Evolutionary conservation across 169 alveolate genomes (phyloP).

Genomic region (Cryptosporidium felis): DNA sequence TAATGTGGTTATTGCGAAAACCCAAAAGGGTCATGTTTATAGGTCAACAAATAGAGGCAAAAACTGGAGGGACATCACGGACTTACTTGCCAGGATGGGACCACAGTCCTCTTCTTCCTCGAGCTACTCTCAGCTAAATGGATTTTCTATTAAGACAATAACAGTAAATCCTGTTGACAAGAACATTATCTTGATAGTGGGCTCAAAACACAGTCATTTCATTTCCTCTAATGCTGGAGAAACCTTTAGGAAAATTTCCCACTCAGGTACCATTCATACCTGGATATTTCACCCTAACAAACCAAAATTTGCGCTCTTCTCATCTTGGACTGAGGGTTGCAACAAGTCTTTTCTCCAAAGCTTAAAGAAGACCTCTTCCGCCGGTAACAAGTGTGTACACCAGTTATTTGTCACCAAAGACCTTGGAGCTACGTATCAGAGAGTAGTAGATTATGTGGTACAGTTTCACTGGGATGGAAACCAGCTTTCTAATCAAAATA

Average conservation of each 20-base stretch:
- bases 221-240: constrained; percentile 78
- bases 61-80: constrained; percentile 85
- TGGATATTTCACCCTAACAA: constrained; percentile 84
- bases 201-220: constrained; percentile 79
- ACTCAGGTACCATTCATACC: constrained; percentile 80
- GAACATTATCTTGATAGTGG: constrained; percentile 81
- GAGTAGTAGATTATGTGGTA: constrained; percentile 83
- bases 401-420: constrained; percentile 85
- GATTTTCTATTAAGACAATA: constrained; percentile 54
- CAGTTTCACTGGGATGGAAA: constrained; percentile 93
- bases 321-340: constrained; percentile 88
- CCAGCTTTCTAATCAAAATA: constrained; percentile 72
- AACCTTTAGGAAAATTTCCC: constrained; percentile 79
- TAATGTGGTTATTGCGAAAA: constrained; percentile 81
- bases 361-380: constrained; percentile 16
- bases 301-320: constrained; percentile 84
- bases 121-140: background rate
- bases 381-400: constrained; percentile 87
- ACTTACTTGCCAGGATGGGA: constrained; percentile 25
- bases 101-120: background rate
- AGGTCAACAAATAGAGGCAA: constrained; percentile 84
- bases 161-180: constrained; percentile 81
- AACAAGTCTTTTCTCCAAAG: constrained; percentile 54
- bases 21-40: constrained; percentile 83
- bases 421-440: constrained; percentile 84